A percentile compares a stretch with the other conserved stretches of the same genome.
phyloP scores from a whole-genome alignment of 768 basidiomycete genomes.

The Russula abietina region DNA sequence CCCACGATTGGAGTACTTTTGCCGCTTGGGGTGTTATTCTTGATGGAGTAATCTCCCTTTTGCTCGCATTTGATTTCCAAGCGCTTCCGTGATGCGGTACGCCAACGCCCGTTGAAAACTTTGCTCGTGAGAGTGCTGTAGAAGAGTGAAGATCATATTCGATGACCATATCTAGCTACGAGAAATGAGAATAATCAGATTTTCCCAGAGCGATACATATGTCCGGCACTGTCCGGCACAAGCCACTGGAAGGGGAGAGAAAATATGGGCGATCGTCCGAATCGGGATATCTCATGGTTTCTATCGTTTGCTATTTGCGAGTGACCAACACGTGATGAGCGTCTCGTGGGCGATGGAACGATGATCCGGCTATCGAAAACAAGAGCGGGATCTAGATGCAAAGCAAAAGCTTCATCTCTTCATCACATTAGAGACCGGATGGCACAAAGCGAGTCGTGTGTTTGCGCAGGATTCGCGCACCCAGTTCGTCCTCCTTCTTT shows the following conservation, averaged over 20 bases:
- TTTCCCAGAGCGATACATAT: not conserved
- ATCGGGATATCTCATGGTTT: not conserved
- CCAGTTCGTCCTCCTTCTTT: not conserved
- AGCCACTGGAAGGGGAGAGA: not conserved
- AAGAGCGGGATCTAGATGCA: not conserved
- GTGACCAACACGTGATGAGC: not conserved
- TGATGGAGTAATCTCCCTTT: not conserved
- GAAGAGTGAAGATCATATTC: not conserved
- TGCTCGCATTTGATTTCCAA: not conserved
- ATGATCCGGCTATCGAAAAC: not conserved
- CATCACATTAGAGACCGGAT: not conserved
- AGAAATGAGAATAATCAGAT: not conserved
- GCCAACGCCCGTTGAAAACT: not conserved
- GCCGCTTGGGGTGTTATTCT: not conserved
- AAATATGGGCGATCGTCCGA: not conserved
- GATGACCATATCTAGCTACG: not conserved
- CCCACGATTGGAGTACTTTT: slow-evolving; percentile 1
- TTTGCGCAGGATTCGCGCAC: not conserved
- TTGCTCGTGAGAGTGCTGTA: too few relatives aligned
- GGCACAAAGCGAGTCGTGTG: not conserved
- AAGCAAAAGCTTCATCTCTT: not conserved
- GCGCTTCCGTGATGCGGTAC: not conserved
- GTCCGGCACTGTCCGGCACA: not conserved
- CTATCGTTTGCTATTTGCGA: too few relatives aligned
- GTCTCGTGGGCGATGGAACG: not conserved